Conservation (phyloP, 331 rosid species). For the Phaseolus coccineus region DNA sequence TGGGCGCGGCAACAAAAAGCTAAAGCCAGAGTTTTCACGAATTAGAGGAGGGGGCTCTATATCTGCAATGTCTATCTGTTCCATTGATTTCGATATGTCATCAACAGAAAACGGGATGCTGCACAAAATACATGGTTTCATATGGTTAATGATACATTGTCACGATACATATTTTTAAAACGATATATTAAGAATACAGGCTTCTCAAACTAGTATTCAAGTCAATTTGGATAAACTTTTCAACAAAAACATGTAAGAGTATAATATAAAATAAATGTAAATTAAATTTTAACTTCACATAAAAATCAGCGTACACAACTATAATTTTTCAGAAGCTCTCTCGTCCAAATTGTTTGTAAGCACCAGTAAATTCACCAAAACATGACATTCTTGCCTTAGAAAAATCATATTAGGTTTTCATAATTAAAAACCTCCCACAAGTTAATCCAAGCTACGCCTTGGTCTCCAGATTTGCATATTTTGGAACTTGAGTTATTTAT, state of each 20-base stretch:
- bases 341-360: background rate
- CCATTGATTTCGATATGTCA: slow-evolving; percentile 81
- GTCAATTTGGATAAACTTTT: background rate
- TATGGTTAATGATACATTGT: slow-evolving; percentile 37
- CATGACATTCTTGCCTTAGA: background rate
- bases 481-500: background rate
- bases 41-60: slow-evolving; percentile 74
- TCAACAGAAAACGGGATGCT: slow-evolving; percentile 88
- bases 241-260: background rate
- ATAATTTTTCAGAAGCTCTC: slow-evolving; percentile 7
- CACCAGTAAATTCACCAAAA: background rate
- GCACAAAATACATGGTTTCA: slow-evolving; percentile 42
- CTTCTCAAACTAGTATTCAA: slow-evolving; percentile 6
- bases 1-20: slow-evolving; percentile 77
- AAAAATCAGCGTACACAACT: background rate
- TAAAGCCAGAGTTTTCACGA: slow-evolving; percentile 79
- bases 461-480: slow-evolving; percentile 24
- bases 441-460: background rate
- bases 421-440: background rate
- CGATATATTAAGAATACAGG: slow-evolving; percentile 21
- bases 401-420: background rate
- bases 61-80: slow-evolving; percentile 77
- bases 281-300: background rate
- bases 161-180: slow-evolving; percentile 9
- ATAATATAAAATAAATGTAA: background rate